Conservation (phyloP, 2,329 filamentous ascomycete genomes). For the Fusarium begoniae region DNA sequence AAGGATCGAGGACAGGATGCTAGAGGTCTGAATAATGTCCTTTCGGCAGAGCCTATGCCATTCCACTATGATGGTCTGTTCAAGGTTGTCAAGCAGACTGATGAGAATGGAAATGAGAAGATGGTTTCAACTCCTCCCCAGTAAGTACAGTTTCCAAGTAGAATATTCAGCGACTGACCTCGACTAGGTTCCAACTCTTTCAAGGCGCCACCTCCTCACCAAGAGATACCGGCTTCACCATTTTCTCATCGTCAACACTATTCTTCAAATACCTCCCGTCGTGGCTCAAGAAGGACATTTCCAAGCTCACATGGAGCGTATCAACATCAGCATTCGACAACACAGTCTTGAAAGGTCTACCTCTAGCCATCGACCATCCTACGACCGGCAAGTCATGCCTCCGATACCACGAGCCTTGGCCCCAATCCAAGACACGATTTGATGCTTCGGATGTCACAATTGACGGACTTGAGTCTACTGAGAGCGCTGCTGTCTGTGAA, state of each 20-base stretch:
- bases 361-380: constrained; percentile 57
- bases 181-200: constrained; percentile 60
- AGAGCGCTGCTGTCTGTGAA: constrained; percentile 50
- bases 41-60: constrained; percentile 64
- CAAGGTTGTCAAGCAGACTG: constrained; percentile 56
- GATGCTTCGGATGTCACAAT: constrained; percentile 56
- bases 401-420: constrained; percentile 65
- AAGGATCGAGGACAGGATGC: constrained; percentile 57
- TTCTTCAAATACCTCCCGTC: constrained; percentile 58
- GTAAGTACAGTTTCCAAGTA: constrained; percentile 35
- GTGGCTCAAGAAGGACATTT: constrained; percentile 49
- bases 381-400: constrained; percentile 57
- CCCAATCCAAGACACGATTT: constrained; percentile 60
- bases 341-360: constrained; percentile 54
- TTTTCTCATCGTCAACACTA: constrained; percentile 62
- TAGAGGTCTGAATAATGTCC: constrained; percentile 60
- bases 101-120: constrained; percentile 52
- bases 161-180: background rate
- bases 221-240: constrained; percentile 60
- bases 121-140: constrained; percentile 54
- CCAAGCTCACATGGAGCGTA: constrained; percentile 58
- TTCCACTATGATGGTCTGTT: constrained; percentile 68
- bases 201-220: constrained; percentile 57
- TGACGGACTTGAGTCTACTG: constrained; percentile 46
- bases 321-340: constrained; percentile 58